Percentiles rank a stretch among this genome's conserved stretches.
Conservation (phyloP, 2,329 filamentous ascomycete species). For the Cytospora piceae region DNA sequence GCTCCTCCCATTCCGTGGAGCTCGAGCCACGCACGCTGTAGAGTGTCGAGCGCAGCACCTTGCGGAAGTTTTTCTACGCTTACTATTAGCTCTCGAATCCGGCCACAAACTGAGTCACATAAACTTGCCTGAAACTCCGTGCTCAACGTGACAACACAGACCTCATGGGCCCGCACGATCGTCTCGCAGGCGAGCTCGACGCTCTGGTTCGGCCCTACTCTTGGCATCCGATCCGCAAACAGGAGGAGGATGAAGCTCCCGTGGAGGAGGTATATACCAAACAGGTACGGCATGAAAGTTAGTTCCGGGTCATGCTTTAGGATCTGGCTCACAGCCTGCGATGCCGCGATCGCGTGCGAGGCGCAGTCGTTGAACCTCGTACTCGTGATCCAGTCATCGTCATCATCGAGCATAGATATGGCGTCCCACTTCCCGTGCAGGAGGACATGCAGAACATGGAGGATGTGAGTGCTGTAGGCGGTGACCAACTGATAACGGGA, state of each 20-base stretch:
- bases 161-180: constrained; percentile 55
- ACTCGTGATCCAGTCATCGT: constrained; percentile 53
- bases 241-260: constrained; percentile 54
- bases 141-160: constrained; percentile 53
- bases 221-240: constrained; percentile 54
- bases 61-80: constrained; percentile 56
- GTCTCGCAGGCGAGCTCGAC: constrained; percentile 54
- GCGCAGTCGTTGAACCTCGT: constrained; percentile 50
- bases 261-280: constrained; percentile 56
- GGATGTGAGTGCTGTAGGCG: constrained; percentile 52
- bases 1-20: constrained; percentile 47
- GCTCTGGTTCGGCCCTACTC: constrained; percentile 48
- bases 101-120: not conserved
- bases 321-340: constrained; percentile 50
- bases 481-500: constrained; percentile 45
- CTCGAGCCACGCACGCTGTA: constrained; percentile 49
- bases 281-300: constrained; percentile 56
- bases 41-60: constrained; percentile 54
- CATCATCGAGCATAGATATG: constrained; percentile 52
- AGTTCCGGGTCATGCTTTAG: constrained; percentile 53
- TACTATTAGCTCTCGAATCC: not conserved
- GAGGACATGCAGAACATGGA: constrained; percentile 53
- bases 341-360: constrained; percentile 51
- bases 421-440: constrained; percentile 55
- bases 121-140: constrained; percentile 51